Base-by-base conservation (phyloP, 2,329 filamentous ascomycete genomes). In the Lachnellula willkommii region DNA sequence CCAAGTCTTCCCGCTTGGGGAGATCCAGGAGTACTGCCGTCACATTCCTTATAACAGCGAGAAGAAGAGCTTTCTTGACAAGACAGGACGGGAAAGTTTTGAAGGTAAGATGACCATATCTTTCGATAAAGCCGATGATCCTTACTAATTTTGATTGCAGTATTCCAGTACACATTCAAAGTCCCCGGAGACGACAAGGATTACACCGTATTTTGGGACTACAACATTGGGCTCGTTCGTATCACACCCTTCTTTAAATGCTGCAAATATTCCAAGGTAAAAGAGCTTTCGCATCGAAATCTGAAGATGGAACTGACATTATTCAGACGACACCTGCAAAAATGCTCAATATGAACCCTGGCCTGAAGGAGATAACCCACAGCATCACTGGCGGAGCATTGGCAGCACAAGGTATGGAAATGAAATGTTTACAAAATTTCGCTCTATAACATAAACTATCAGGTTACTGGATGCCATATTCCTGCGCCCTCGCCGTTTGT, bases 391-490 rank as follows among this genome's bases (percentile, higher is more conserved):
- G 94, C 26, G 94, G 94, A 6, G 86, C 91, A 32, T 85, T 97
- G 55, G 84, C 84, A 58, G 93, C 92, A 52, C 94, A 99, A 84
- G 92, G 90, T 91, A 76, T 50, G 39, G 11, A 49, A 35, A 36
- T 49, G 24, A 35, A 37, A 14, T 22, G 20, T 14, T 42, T 54
- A 36, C 42, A 57, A 42, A 53, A 42, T 45, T 49, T n/a, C 61
- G 46, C 45, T 22, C n/a, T 45, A n/a, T 45, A 61, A 53, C 64
- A 40, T 53, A 53, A 53, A 15, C 26, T n/a, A 40, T 26, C 58
- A 95, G 91, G 94, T 36, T 99, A 97, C 72, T 99, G 94, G 94
- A 90, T 97, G 82, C 93, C 93, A 2, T 97, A 86, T 66, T 75
- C 83, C 40, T 95, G 91, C 63, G 94, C 94, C 47, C 88, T 82